Base-by-base conservation (phyloP, 2,329 filamentous ascomycete genomes). In the Metarhizium anisopliae region DNA sequence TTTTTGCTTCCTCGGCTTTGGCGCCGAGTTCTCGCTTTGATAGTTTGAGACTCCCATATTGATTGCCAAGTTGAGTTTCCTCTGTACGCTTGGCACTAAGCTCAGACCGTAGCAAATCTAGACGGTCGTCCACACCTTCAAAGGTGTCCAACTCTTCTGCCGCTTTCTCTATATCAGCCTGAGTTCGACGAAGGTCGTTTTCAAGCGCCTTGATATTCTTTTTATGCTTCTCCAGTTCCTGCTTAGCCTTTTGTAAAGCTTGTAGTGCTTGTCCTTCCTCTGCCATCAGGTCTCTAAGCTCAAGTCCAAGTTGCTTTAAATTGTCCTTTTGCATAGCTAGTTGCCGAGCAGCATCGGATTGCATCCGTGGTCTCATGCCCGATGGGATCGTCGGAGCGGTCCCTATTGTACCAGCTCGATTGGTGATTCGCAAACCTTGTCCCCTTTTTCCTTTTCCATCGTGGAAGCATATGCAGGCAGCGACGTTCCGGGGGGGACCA, bases 271-370 rank as follows among this genome's bases (percentile, higher is more conserved):
- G 69, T 30, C 74, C 72, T 54, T 76, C 69, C 51, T 79, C 74
- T 32, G 73, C 68, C 55, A 80, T 76, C 5, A 86, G 68, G 1
- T 78, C 74, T 2, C 71, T 69, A 50, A 84, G 67, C 56, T 88
- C 82, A 6, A 70, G 66, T 53, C 79, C 76, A 3, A 88, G 74
- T 42, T 83, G 78, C 30, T 77, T 70, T 3, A 82, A 59, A 4
- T 73, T 71, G 30, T 82, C 76, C 56, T 72, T 72, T 49, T 79
- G 75, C 14, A 79, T 70, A 6, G 68, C 66, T 45, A 92, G 79
- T 64, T 90, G 87, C 18, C 80, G 81, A 56, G 82, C 86, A 30
- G 82, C 76, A 65, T 95, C 89, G 1, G 88, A 86, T 65, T 86
- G 87, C 84, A 96, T 95, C n/a, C 91, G 83, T 29, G 87, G 77